These are phyloP conservation scores for Vitis hybrid DNA, from an alignment of 177 flowering plant genomes.

Conservation along the genomic window DNA sequence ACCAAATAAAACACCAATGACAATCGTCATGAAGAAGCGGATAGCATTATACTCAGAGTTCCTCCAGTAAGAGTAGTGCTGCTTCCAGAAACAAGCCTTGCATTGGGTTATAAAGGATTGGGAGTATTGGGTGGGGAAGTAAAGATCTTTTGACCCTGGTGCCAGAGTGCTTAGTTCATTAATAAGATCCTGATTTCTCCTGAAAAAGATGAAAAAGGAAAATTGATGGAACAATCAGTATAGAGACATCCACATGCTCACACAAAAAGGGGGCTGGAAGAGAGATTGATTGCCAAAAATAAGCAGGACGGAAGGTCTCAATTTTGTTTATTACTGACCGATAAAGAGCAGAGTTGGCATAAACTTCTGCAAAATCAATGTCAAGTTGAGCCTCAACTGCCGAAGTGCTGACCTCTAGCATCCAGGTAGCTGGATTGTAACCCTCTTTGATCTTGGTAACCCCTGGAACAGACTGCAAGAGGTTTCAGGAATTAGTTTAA, in stretches of 20 bases:
- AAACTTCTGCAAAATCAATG: constrained; percentile 32
- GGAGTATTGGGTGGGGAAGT: constrained; percentile 28
- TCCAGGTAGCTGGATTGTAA: constrained; percentile 43
- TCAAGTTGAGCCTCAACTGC: constrained; percentile 27
- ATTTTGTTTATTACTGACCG: constrained; percentile 5
- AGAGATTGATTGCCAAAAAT: too few relatives aligned
- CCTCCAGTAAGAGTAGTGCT: constrained; percentile 39
- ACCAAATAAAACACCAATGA: constrained; percentile 27
- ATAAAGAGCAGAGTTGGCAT: constrained; percentile 27
- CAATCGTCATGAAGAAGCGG: constrained; percentile 25
- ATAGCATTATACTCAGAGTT: constrained; percentile 31
- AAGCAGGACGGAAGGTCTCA: neutral
- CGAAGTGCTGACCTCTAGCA: constrained; percentile 28
- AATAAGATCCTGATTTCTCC: constrained; percentile 32
- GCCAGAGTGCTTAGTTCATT: constrained; percentile 23
- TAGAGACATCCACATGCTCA: too few relatives aligned
- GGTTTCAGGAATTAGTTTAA: neutral
- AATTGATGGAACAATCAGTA: neutral
- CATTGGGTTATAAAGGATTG: constrained; percentile 27
- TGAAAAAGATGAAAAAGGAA: constrained; percentile 1
- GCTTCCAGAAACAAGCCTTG: constrained; percentile 38
- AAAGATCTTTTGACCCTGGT: constrained; percentile 24
- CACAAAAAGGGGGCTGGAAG: too few relatives aligned
- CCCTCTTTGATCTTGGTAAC: too few relatives aligned
- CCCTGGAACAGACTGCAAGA: constrained; percentile 28